phyloP scores from a whole-genome alignment of 495 filamentous ascomycete genomes.

The Penicillium macrosclerotiorum region DNA sequence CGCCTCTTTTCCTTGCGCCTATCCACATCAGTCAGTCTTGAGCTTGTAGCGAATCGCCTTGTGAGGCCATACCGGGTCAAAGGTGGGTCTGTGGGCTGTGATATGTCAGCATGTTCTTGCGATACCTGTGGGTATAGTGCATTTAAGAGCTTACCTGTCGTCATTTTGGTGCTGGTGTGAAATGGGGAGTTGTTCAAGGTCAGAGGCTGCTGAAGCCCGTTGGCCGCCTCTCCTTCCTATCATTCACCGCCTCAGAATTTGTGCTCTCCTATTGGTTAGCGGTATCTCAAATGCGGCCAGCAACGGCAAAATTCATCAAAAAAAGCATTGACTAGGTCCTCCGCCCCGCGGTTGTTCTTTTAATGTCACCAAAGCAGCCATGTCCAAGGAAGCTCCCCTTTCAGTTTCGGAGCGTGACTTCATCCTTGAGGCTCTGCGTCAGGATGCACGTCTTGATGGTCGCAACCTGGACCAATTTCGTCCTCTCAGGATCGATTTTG shows the following conservation, averaged over 20 bases:
- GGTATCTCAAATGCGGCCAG: slow-evolving; percentile 26
- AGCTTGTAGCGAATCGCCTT: too few species aligned
- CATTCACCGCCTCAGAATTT: slow-evolving; percentile 6
- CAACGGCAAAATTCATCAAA: slow-evolving; percentile 24
- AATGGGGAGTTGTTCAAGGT: not conserved
- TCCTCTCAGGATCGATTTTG: slow-evolving; percentile 73
- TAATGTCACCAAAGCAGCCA: too few species aligned
- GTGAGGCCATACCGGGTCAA: slow-evolving; percentile 75
- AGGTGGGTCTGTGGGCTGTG: slow-evolving; percentile 78
- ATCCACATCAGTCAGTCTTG: slow-evolving; percentile 19
- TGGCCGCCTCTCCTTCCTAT: not conserved
- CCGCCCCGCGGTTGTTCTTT: slow-evolving; percentile 15
- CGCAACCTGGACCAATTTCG: slow-evolving; percentile 77
- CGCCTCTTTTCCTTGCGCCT: slow-evolving; percentile 94
- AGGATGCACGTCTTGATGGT: slow-evolving; percentile 79
- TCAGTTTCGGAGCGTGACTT: slow-evolving; percentile 78
- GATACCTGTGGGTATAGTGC: not conserved
- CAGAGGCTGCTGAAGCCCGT: slow-evolving; percentile 5
- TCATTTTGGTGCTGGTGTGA: slow-evolving; percentile 48
- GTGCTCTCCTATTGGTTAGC: slow-evolving; percentile 2
- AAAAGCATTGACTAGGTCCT: slow-evolving; percentile 25
- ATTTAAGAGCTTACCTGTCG: slow-evolving; percentile 52
- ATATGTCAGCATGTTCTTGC: slow-evolving; percentile 26
- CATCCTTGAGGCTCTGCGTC: slow-evolving; percentile 68
- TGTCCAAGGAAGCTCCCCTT: slow-evolving; percentile 87